Conservation (phyloP, 2,329 filamentous ascomycete species). For the Emergomyces pasteurianus region DNA sequence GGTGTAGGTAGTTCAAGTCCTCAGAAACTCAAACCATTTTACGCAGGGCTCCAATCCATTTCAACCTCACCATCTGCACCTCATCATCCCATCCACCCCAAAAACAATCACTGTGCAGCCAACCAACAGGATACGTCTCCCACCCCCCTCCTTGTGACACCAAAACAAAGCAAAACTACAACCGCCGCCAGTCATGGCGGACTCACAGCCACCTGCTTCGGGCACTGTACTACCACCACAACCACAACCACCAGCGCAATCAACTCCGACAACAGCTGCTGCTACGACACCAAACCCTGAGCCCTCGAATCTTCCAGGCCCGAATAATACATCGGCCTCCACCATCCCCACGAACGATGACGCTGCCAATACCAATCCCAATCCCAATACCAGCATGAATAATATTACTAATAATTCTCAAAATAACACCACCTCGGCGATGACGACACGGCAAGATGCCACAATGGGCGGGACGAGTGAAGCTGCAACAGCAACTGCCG, state of each 20-base stretch:
- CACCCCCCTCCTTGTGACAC: neutral
- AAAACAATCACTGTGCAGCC: neutral
- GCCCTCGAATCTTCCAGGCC: neutral
- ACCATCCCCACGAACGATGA: constrained; percentile 1
- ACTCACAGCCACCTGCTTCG: neutral
- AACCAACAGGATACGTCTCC: neutral
- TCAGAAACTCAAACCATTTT: too few relatives aligned
- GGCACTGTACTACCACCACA: neutral
- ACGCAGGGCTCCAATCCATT: too few relatives aligned
- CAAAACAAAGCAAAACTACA: neutral
- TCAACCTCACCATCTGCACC: neutral
- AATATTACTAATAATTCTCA: neutral
- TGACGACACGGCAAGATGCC: constrained; percentile 5
- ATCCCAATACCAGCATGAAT: constrained; percentile 2
- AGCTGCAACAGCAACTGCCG: neutral
- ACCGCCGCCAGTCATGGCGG: neutral
- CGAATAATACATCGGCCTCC: neutral
- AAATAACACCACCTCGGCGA: neutral
- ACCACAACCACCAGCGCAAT: neutral
- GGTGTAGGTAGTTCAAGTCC: neutral
- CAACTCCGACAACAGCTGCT: neutral
- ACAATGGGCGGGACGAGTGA: constrained; percentile 11
- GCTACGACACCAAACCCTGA: neutral
- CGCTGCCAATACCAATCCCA: neutral
- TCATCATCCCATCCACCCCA: neutral